phyloP scores from a whole-genome alignment of 1,284 basidiomycete species.

The Fomitopsis pinicola region DNA sequence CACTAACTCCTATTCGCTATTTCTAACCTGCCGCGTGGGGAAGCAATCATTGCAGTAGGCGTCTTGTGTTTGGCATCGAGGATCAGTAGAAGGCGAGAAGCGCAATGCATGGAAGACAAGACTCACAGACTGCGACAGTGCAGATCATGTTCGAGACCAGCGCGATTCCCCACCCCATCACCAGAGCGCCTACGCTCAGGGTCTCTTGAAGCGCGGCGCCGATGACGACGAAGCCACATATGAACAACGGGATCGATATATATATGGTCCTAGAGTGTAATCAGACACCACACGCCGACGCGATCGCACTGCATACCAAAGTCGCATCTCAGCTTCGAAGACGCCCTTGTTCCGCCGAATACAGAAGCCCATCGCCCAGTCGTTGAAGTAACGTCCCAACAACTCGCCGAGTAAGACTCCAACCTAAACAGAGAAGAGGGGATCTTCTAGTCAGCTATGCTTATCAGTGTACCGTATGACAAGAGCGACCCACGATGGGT shows the following conservation, averaged over 20 bases:
- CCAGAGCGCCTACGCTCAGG: conserved; percentile 42
- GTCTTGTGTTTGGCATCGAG: conserved; percentile 24
- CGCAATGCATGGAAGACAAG: neutral
- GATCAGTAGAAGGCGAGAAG: conserved; percentile 1
- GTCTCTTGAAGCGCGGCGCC: conserved; percentile 51
- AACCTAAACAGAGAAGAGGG: neutral
- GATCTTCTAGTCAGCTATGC: too few species aligned
- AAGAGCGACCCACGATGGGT: conserved; percentile 36
- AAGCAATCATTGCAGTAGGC: conserved; percentile 38
- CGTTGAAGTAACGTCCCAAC: conserved; percentile 55
- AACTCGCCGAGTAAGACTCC: neutral
- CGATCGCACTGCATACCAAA: conserved; percentile 46
- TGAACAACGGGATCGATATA: conserved; percentile 54
- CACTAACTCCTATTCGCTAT: neutral
- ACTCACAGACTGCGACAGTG: conserved; percentile 51
- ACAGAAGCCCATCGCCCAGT: conserved; percentile 55
- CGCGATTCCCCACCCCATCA: conserved; percentile 57
- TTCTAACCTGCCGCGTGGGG: conserved; percentile 36
- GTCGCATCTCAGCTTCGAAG: conserved; percentile 65
- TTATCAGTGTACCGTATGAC: neutral
- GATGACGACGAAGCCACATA: conserved; percentile 60
- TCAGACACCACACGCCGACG: neutral
- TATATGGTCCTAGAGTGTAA: conserved; percentile 51
- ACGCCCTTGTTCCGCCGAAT: conserved; percentile 62
- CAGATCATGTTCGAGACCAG: conserved; percentile 50